Conservation (phyloP, 257 asterid genomes). For the Jaltomata sinuosa region DNA sequence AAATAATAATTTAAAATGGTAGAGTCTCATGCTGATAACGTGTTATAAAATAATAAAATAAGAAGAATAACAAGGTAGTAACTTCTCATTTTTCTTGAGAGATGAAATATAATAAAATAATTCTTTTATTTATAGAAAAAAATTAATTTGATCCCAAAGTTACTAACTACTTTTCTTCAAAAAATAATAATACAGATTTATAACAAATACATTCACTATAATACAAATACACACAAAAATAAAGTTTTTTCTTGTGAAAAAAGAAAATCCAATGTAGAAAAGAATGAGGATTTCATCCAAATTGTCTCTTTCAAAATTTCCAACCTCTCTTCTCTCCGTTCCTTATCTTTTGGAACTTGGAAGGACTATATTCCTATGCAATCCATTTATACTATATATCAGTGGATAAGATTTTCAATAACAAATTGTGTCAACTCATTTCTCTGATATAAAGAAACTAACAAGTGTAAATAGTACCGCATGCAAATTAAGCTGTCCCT, state of each 20-base stretch:
- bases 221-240: background rate
- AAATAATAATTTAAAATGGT: too few relatives aligned
- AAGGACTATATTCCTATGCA: background rate
- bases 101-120: too few relatives aligned
- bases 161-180: too few relatives aligned
- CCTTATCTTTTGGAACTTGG: slow-evolving; percentile 1
- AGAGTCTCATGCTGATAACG: too few relatives aligned
- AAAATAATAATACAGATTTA: too few relatives aligned
- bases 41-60: too few relatives aligned
- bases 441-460: background rate
- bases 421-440: background rate
- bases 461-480: background rate
- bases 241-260: background rate
- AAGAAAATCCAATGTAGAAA: background rate
- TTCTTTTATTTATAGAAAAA: too few relatives aligned
- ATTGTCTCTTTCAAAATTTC: background rate
- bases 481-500: background rate
- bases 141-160: too few relatives aligned
- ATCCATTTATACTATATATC: background rate
- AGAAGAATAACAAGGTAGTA: too few relatives aligned
- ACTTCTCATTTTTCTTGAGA: too few relatives aligned
- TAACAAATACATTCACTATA: too few relatives aligned
- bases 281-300: background rate
- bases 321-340: background rate
- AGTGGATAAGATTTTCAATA: slow-evolving; percentile 1